Base-by-base conservation (phyloP, 768 basidiomycete genomes). In the Rhodocollybia butyracea region DNA sequence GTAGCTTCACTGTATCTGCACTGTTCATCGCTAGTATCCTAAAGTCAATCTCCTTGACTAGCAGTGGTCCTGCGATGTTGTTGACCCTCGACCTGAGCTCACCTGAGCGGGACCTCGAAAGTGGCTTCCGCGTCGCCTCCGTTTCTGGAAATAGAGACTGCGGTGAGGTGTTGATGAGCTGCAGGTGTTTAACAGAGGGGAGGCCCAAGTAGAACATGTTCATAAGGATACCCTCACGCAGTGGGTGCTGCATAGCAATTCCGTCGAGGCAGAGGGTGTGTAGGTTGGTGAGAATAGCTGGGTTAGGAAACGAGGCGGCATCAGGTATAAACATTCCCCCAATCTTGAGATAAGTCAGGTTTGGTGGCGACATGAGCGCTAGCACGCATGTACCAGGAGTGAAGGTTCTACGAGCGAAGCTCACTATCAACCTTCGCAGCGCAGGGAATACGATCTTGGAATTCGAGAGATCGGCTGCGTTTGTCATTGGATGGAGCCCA, bases 291-390 rank as follows among this genome's bases (percentile, higher is more conserved):
- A 56, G 55, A 2, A 31, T 12, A 15, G 34, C 26, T 12, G 55
- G 47, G 36, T 42, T 1, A 12, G 46, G 47, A 19, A 56, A 56
- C 10, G 30, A 40, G 13, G n/a, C 6, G 10, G 45, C 13, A 13
- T 41, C 27, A 30, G 46, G 46, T 7, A 27, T 3, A 34, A 13
- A 24, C 5, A 21, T 22, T 27, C 55, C 55, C 15, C 19, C n/a
- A n/a, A 56, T 46, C 41, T 31, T 11, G 39, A 56, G 21, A 40
- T 24, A 31, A n/a, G 17, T 21, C 10, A 56, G 38, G 21, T 51
- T 56, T n/a, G 55, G 55, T 39, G 47, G n/a, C 2, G 40, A 56
- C 38, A 56, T 46, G 15, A 41, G 46, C 24, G 55, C 17, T 17
- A 56, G 19, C 5, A 56, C 29, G 10, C 39, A 11, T 5, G 36